Base-by-base conservation (phyloP, 805 yeast species). In the Peterozyma toletana region DNA sequence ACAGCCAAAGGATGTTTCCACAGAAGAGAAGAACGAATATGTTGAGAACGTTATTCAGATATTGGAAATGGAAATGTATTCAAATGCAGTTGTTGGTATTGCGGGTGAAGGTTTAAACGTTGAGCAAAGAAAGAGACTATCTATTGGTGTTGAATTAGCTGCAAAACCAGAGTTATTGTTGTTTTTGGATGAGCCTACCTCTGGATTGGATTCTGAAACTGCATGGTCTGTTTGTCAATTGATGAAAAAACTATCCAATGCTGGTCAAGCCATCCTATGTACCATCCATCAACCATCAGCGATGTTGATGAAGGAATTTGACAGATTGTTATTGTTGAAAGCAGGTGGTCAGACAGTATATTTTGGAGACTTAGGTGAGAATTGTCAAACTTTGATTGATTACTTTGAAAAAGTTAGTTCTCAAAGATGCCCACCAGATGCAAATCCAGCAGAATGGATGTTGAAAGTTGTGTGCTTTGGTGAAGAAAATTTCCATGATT, bases 201-300 rank as follows among this genome's bases (percentile, higher is more conserved):
- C 80, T 33, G 82, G 83, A 43, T 59, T 77, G 46, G 82, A 77
- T 53, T 73, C 82, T 7, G 75, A 72, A 52, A 73, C 82, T 40
- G 82, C 83, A 13, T 70, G 80, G 78, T 73, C 82, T 16, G 71
- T 78, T 51, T 68, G 77, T 51, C 69, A 73, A 52, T 66, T 77
- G 57, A 71, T 72, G 63, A 70, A 73, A 53, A 68, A 66, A 51
- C 68, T 70, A 55, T 79, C 73, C 5, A 69, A 71, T 49, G 64
- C 72, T 46, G 79, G 79, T 16, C 79, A 74, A 53, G 76, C 79
- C 21, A 67, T 78, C 49, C 63, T 78, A 50, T 77, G 82, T 67
- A 85, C 95, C 27, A 85, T 85, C 52, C 93, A 85, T 63, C 95
- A 85, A 63, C 95, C 95, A 55, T 85, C 93, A 9, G 90, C 95